These are phyloP conservation scores for Cryptococcus jaspeensis DNA, from an alignment of 1,284 basidiomycete species.

Conservation along the genomic window DNA sequence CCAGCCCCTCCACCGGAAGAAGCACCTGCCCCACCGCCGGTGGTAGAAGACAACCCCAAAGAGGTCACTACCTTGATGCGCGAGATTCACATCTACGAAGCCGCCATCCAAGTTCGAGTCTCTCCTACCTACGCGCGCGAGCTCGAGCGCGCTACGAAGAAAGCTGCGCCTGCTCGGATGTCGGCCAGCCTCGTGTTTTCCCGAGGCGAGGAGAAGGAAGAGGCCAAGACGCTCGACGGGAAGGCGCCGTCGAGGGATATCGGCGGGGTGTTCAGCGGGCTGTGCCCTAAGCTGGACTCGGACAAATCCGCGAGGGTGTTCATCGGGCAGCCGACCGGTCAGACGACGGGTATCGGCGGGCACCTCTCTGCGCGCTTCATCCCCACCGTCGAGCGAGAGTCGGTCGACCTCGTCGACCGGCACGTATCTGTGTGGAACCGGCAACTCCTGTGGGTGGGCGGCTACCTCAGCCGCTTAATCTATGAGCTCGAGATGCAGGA, in stretches of 20 bases:
- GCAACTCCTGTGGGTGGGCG: conserved; percentile 80
- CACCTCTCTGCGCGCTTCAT: conserved; percentile 92
- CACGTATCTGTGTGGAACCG: conserved; percentile 76
- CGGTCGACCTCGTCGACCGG: conserved; percentile 80
- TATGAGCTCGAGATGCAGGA: conserved; percentile 78
- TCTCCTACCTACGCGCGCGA: conserved; percentile 72
- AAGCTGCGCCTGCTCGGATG: conserved; percentile 78
- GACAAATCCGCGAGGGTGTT: conserved; percentile 40
- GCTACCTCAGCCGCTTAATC: conserved; percentile 69
- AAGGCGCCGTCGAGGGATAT: conserved; percentile 64
- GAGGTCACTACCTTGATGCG: conserved; percentile 65
- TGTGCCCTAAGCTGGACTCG: conserved; percentile 77
- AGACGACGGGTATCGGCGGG: conserved; percentile 90
- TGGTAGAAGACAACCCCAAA: conserved; percentile 56
- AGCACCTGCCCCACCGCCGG: conserved; percentile 41
- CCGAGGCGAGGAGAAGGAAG: conserved; percentile 80
- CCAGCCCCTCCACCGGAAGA: conserved; percentile 40
- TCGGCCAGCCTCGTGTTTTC: conserved; percentile 88
- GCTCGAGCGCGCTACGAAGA: conserved; percentile 90
- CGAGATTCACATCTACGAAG: conserved; percentile 77
- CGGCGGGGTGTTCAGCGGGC: conserved; percentile 77
- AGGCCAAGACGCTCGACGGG: conserved; percentile 59
- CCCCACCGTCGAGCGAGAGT: conserved; percentile 95
- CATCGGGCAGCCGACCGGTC: conserved; percentile 60
- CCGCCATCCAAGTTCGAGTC: conserved; percentile 71